These are phyloP conservation scores for Eimeria praecox DNA, from an alignment of 169 alveolate species.

Conservation along the genomic window DNA sequence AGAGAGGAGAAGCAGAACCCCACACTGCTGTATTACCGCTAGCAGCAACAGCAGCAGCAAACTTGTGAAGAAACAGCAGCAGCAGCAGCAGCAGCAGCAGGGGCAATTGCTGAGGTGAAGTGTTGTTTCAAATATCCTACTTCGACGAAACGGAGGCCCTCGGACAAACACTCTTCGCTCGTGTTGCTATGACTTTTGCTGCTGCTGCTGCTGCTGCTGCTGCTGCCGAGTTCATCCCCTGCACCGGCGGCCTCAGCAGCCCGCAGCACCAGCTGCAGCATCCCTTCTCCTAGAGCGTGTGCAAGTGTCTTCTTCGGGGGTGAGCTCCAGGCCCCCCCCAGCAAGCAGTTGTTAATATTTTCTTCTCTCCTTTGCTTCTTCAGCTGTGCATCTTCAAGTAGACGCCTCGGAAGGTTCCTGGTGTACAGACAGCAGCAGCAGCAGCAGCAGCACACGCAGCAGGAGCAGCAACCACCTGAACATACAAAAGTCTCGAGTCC, in stretches of 20 bases:
- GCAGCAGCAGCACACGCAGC: conserved; percentile 18
- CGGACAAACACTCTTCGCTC: conserved; percentile 13
- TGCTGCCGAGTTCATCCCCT: neutral
- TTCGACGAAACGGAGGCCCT: conserved; percentile 16
- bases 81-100: conserved; percentile 22
- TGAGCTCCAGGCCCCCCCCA: conserved; percentile 1
- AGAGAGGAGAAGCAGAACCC: neutral
- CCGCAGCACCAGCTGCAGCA: conserved; percentile 64
- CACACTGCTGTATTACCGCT: neutral
- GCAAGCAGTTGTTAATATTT: neutral
- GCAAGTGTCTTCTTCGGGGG: neutral
- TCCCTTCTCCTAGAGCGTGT: neutral
- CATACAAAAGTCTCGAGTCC: neutral
- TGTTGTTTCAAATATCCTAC: neutral
- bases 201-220: conserved; percentile 23
- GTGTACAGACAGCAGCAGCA: neutral
- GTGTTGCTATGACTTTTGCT: neutral
- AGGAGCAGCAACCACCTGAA: neutral
- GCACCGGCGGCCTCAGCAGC: conserved; percentile 42
- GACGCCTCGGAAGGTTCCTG: conserved; percentile 69
- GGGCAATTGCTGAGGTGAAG: neutral
- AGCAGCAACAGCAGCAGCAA: conserved; percentile 10
- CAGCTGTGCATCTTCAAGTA: conserved; percentile 55
- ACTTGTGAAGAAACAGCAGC: neutral
- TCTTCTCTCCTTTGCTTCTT: conserved; percentile 1